Base-by-base conservation (phyloP, 495 filamentous ascomycete species). In the Penicillium samsonianum region DNA sequence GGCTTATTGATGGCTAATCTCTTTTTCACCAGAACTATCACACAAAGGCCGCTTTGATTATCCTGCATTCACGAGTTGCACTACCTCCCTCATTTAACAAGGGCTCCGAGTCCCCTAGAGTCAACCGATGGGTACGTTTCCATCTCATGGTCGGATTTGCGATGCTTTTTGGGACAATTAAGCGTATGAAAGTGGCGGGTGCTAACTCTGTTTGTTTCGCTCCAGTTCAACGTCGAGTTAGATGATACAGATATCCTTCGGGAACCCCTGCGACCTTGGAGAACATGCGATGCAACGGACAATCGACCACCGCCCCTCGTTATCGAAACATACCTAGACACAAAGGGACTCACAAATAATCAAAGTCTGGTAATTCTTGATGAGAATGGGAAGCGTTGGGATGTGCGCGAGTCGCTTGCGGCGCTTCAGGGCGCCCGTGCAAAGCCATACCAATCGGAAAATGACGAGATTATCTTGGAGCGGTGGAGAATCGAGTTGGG, bases 81-180 rank as follows among this genome's bases (percentile, higher is more conserved):
- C 80, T 91, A 10, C 84, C 86, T 25, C 88, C 83, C 17, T 77
- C 82, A 20, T 70, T 83, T 78, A 56, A 71, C 65, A 77, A 86
- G 73, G 76, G 84, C 63, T 78, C 83, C 38, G 80, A 82, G 49
- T 65, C 73, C 17, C 84, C 82, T 58, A 88, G 85, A 66, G 80
- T 87, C 47, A 97, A 96, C 65, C 91, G 89, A 84, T 98, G 94
- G 94, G 95, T 98, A 88, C 67, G 90, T 82, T 20, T 33, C 57
- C 28, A 50, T 30, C 9, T 12, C 17, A 42, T 46, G 22, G 26
- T 22, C 20, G 14, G 31, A 5, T 52, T 43, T 37, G 40, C 30
- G 33, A 50, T 59, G 33, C 23, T 37, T 11, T 37, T 23, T 17
- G 52, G 25, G 5, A 22, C 30, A 17, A 6, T 6, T 12, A 23